A percentile compares a stretch with the other conserved stretches of the same genome.
Conservation (phyloP, 1,139 yeast species). For the Protomyces gravidus region DNA sequence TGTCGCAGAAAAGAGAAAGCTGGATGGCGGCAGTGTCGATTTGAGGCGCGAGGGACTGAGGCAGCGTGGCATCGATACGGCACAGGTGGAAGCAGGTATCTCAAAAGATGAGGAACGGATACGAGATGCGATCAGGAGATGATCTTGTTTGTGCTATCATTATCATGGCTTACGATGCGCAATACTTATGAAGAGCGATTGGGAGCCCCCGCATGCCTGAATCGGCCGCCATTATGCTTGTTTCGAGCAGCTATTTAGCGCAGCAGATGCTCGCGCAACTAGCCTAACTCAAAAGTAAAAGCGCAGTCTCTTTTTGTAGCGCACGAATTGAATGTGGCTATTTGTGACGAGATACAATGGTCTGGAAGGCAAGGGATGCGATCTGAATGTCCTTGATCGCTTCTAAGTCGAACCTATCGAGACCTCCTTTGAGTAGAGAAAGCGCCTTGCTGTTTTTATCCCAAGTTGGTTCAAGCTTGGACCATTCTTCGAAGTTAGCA, state of each 20-base stretch:
- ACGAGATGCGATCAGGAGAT: slow-evolving; percentile 5
- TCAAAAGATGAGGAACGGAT: slow-evolving; percentile 4
- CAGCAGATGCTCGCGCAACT: no score
- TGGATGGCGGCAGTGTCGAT: slow-evolving; percentile 25
- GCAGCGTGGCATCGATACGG: slow-evolving; percentile 27
- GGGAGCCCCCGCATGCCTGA: no score
- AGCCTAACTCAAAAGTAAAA: no score
- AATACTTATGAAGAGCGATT: no score
- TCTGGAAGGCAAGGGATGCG: not conserved
- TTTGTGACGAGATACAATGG: not conserved
- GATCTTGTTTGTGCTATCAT: no score
- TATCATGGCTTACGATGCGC: no score
- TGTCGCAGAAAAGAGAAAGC: slow-evolving; percentile 11
- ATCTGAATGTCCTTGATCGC: not conserved
- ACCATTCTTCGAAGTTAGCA: not conserved
- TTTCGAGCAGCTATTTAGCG: no score
- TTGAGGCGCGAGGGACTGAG: slow-evolving; percentile 23
- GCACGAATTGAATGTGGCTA: no score
- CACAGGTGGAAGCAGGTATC: not conserved
- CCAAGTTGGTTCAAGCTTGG: not conserved
- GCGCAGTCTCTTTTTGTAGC: no score
- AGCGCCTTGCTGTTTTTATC: not conserved
- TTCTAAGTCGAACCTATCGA: no score
- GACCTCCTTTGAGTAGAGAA: not conserved
- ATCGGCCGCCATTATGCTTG: no score